Evolutionary conservation across 208 protist genomes (phyloP).

Genomic region (Lotmaria passim): DNA sequence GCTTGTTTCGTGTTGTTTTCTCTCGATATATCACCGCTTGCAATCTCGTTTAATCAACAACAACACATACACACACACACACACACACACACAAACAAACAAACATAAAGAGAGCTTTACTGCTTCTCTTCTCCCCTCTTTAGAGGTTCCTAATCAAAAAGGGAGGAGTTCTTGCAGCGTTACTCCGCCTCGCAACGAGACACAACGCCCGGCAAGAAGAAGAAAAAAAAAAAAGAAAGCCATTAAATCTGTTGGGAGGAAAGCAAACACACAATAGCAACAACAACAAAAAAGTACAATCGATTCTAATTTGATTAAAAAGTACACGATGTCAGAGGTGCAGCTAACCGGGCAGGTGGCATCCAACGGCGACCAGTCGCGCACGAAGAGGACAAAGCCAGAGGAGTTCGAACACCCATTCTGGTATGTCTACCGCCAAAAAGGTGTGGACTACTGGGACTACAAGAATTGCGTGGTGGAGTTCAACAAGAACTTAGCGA

Average conservation of each 20-base stretch:
- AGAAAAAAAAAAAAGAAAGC: background rate
- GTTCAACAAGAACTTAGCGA: constrained; percentile 85
- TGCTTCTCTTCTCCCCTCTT: no score
- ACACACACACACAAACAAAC: no score
- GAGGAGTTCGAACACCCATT: constrained; percentile 71
- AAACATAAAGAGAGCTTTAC: no score
- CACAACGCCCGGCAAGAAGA: background rate
- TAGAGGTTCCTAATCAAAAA: no score
- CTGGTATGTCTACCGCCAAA: constrained; percentile 75
- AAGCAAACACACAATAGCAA: background rate
- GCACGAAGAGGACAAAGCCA: constrained; percentile 29
- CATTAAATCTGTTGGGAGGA: no score
- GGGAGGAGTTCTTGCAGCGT: no score
- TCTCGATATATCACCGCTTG: no score
- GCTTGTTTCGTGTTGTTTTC: no score
- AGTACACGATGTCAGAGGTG: constrained; percentile 6
- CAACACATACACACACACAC: no score
- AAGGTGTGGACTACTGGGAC: constrained; percentile 92
- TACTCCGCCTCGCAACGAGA: no score
- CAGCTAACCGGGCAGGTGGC: background rate
- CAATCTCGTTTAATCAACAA: no score
- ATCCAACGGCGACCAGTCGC: constrained; percentile 10
- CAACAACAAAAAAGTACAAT: background rate
- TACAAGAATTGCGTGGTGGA: constrained; percentile 91
- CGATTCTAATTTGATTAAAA: background rate